These are phyloP conservation scores for Neocallimastix lanati DNA, from an alignment of 192 early-diverging fungal species.

Conservation along the genomic window DNA sequence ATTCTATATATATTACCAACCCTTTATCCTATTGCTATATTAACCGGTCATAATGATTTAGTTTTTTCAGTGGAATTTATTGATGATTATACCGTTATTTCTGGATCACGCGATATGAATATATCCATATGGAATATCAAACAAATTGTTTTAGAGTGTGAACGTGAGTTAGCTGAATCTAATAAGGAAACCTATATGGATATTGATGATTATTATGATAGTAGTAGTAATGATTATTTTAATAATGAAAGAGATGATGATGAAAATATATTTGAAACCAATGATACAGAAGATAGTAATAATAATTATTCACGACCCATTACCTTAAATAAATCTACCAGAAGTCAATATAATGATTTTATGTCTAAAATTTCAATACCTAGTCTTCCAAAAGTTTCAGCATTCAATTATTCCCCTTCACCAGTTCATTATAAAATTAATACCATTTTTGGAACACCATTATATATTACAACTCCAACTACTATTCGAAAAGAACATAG, in stretches of 20 bases:
- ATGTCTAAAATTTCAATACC: neutral
- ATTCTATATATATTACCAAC: conserved; percentile 43
- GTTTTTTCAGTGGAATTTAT: conserved; percentile 47
- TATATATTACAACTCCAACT: neutral
- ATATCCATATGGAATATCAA: conserved; percentile 28
- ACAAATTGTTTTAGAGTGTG: conserved; percentile 2
- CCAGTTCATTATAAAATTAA: neutral
- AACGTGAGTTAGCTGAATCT: neutral
- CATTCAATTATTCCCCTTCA: neutral
- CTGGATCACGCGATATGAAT: conserved; percentile 37
- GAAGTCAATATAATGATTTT: neutral
- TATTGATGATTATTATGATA: neutral
- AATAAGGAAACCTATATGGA: neutral
- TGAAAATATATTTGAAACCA: neutral
- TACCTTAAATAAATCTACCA: neutral
- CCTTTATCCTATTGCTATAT: conserved; percentile 28
- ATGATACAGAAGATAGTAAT: neutral
- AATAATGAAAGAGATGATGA: neutral
- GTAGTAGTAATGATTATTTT: neutral
- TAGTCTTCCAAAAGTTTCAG: neutral
- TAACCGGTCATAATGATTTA: conserved; percentile 43
- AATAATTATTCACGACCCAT: neutral
- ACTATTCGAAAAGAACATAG: neutral
- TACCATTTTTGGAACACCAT: neutral
- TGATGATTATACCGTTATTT: conserved; percentile 30